These are phyloP conservation scores for Tricholoma bakamatsutake DNA, from an alignment of 768 basidiomycete species.

Conservation along the genomic window DNA sequence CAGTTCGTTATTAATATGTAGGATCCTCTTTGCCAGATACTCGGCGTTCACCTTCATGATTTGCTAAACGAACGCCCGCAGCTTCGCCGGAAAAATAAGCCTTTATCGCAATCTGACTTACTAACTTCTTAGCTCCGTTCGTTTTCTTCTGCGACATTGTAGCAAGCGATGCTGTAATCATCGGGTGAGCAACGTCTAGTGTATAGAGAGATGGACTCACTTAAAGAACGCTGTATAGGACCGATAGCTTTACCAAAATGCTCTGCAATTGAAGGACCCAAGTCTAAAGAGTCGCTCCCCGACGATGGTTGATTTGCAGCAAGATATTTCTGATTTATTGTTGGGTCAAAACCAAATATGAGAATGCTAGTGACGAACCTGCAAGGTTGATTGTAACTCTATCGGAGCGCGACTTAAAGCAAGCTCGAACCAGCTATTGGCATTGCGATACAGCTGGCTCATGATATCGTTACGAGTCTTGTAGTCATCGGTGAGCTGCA, in stretches of 20 bases:
- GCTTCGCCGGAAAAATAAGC: conserved; percentile 88
- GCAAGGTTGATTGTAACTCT: conserved; percentile 87
- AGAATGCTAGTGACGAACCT: conserved; percentile 43
- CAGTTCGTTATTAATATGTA: not conserved
- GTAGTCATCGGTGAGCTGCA: conserved; percentile 86
- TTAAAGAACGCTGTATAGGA: conserved; percentile 65
- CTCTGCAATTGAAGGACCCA: conserved; percentile 88
- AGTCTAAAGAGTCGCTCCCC: conserved; percentile 73
- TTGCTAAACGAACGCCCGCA: conserved; percentile 71
- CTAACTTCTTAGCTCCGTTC: conserved; percentile 76
- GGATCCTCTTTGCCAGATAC: not conserved
- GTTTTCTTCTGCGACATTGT: conserved; percentile 58
- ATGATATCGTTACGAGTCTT: conserved; percentile 81
- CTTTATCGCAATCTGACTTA: conserved; percentile 85
- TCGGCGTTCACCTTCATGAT: conserved; percentile 46
- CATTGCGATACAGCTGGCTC: conserved; percentile 63
- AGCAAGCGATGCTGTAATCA: conserved; percentile 44
- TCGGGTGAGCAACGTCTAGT: conserved; percentile 1
- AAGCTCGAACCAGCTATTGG: conserved; percentile 80
- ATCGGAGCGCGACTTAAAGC: conserved; percentile 86
- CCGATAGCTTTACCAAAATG: conserved; percentile 80
- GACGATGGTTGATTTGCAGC: conserved; percentile 64
- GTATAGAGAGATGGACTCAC: conserved; percentile 35
- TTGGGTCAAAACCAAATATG: not conserved
- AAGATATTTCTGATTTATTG: conserved; percentile 70